phyloP scores from a whole-genome alignment of 1,284 basidiomycete species.

The Erythrobasidium hasegawianum region DNA sequence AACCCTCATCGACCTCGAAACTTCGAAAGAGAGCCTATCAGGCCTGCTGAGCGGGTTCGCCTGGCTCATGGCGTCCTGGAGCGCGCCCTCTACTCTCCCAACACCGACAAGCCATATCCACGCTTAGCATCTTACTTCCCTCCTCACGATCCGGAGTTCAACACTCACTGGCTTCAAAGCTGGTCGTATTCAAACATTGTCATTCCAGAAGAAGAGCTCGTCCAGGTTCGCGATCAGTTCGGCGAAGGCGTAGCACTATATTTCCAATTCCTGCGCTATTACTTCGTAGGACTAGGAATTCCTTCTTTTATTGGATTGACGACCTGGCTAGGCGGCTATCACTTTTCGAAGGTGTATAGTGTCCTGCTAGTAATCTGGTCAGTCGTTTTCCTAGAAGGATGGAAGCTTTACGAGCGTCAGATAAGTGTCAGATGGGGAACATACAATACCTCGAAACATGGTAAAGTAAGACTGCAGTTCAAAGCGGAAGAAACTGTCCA shows the following conservation, averaged over 20 bases:
- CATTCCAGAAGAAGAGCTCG: slow-evolving; percentile 55
- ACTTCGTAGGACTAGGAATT: slow-evolving; percentile 54
- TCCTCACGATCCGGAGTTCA: slow-evolving; percentile 76
- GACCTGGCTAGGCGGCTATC: slow-evolving; percentile 56
- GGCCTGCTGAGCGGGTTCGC: slow-evolving; percentile 69
- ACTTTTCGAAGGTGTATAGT: slow-evolving; percentile 74
- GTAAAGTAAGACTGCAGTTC: slow-evolving; percentile 58
- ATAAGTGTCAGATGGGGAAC: slow-evolving; percentile 77
- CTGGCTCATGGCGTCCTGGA: slow-evolving; percentile 72
- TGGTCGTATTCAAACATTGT: slow-evolving; percentile 58
- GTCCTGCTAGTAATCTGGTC: slow-evolving; percentile 72
- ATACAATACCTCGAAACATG: slow-evolving; percentile 68
- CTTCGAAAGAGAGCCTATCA: slow-evolving; percentile 54
- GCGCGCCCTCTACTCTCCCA: slow-evolving; percentile 55
- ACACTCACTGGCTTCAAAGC: slow-evolving; percentile 65
- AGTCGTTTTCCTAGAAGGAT: slow-evolving; percentile 76
- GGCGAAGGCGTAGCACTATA: slow-evolving; percentile 85
- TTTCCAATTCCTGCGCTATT: slow-evolving; percentile 79
- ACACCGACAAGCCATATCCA: slow-evolving; percentile 56
- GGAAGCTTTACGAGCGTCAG: slow-evolving; percentile 75
- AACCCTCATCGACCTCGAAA: slow-evolving; percentile 52
- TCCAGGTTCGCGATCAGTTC: slow-evolving; percentile 65
- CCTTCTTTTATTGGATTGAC: slow-evolving; percentile 46
- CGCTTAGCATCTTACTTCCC: slow-evolving; percentile 73
- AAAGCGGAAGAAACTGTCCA: slow-evolving; percentile 45